These are phyloP conservation scores for Melanomma pulvis-pyrius DNA, from an alignment of 495 filamentous ascomycete genomes.

Conservation along the genomic window DNA sequence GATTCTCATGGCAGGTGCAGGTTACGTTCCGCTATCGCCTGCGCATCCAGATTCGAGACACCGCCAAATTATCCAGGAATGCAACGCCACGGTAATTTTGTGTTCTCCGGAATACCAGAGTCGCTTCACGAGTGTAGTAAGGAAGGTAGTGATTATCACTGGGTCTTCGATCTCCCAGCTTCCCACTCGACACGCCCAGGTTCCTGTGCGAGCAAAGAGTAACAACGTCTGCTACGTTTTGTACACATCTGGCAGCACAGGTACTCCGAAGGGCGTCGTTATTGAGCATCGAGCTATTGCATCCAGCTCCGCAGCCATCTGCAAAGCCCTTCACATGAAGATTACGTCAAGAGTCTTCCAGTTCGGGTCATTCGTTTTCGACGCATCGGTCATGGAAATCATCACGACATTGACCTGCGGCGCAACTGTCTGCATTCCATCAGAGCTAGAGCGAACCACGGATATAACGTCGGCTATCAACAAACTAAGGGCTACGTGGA, in stretches of 20 bases:
- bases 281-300: conserved; percentile 41
- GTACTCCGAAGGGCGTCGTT: conserved; percentile 49
- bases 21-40: conserved; percentile 62
- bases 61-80: conserved; percentile 49
- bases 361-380: conserved; percentile 52
- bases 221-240: conserved; percentile 55
- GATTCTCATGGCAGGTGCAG: conserved; percentile 58
- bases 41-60: conserved; percentile 57
- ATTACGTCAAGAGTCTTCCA: conserved; percentile 49
- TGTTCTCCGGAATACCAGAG: conserved; percentile 49
- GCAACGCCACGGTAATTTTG: conserved; percentile 49
- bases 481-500: conserved; percentile 51
- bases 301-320: conserved; percentile 19
- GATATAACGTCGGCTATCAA: conserved; percentile 54
- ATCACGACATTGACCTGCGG: conserved; percentile 48
- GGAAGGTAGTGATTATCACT: conserved; percentile 50
- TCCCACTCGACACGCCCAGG: conserved; percentile 24
- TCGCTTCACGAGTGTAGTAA: conserved; percentile 46
- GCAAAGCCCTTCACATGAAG: conserved; percentile 23
- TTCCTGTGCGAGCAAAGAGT: conserved; percentile 34
- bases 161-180: conserved; percentile 49
- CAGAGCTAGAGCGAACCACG: conserved; percentile 52
- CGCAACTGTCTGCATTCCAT: conserved; percentile 46
- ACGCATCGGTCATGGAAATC: conserved; percentile 48
- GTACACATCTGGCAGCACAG: conserved; percentile 55